Percentiles rank a stretch among this genome's conserved stretches.
These are phyloP conservation scores for Ganoderma multipileum DNA, from an alignment of 1,284 basidiomycete species.

Conservation along the genomic window DNA sequence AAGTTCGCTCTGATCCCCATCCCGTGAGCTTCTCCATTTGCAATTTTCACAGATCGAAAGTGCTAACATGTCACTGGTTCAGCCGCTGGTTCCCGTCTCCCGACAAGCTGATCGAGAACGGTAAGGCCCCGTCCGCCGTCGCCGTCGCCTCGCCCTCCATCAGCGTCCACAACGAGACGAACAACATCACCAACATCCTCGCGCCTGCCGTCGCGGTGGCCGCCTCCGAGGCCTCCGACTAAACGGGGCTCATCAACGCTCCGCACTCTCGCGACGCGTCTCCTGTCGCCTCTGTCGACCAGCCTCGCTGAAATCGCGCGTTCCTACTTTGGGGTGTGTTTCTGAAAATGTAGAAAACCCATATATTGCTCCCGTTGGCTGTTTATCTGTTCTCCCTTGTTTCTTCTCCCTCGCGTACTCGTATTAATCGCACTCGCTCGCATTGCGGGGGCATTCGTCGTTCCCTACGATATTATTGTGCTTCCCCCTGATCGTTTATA, in stretches of 20 bases:
- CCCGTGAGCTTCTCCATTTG: neutral
- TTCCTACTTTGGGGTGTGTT: neutral
- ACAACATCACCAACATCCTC: constrained; percentile 3
- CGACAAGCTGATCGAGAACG: neutral
- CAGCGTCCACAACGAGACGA: constrained; percentile 4
- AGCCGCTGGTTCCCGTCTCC: neutral
- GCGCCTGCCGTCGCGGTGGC: neutral
- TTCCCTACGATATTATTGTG: neutral
- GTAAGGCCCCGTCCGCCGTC: neutral
- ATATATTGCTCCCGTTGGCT: neutral
- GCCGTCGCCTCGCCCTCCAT: neutral
- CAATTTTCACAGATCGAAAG: neutral
- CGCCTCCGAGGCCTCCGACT: neutral
- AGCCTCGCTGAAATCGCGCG: neutral
- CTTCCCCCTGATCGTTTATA: neutral
- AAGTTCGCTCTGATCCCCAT: neutral
- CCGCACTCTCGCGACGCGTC: neutral
- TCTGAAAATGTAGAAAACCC: neutral
- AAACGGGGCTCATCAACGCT: neutral
- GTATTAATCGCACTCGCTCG: neutral
- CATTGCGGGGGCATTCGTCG: neutral
- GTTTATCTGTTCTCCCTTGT: neutral
- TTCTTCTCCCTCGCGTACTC: neutral
- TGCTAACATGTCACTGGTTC: neutral
- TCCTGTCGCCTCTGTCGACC: neutral